Conservation (phyloP, 75 land plant species). For the Cunninghamia lanceolata region DNA sequence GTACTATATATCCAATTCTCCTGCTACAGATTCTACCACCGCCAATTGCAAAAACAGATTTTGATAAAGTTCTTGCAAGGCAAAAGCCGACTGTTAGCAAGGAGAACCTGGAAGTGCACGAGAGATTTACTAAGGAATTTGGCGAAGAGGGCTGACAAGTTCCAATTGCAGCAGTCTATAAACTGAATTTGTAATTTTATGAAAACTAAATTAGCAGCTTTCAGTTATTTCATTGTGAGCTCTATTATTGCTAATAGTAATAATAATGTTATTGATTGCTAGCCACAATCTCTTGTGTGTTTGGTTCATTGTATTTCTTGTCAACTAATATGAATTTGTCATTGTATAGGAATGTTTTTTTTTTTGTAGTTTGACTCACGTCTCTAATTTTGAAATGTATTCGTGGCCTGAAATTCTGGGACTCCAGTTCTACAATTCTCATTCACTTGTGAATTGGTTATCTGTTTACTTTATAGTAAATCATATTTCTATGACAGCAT, state of each 20-base stretch:
- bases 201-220: background rate
- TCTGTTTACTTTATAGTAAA: background rate
- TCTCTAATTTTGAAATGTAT: slow-evolving; percentile 2
- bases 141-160: slow-evolving; percentile 43
- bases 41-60: slow-evolving; percentile 41
- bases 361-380: no score
- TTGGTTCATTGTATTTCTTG: background rate
- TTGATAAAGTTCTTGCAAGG: slow-evolving; percentile 46
- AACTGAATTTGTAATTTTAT: slow-evolving; percentile 8
- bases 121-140: slow-evolving; percentile 51
- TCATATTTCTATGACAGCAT: background rate
- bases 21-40: slow-evolving; percentile 39
- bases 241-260: background rate
- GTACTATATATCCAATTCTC: background rate
- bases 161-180: background rate
- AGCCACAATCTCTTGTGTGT: background rate
- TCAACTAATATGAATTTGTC: background rate
- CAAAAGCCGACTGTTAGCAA: slow-evolving; percentile 56
- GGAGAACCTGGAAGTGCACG: slow-evolving; percentile 44
- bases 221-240: background rate
- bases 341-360: background rate
- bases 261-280: background rate
- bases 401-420: background rate
- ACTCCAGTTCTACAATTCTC: background rate
- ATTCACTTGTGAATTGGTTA: background rate